A percentile compares a stretch with the other conserved stretches of the same genome.
Conservation (phyloP, 345 rosid genomes). For the thale cress (Arabidopsis thaliana) region DNA sequence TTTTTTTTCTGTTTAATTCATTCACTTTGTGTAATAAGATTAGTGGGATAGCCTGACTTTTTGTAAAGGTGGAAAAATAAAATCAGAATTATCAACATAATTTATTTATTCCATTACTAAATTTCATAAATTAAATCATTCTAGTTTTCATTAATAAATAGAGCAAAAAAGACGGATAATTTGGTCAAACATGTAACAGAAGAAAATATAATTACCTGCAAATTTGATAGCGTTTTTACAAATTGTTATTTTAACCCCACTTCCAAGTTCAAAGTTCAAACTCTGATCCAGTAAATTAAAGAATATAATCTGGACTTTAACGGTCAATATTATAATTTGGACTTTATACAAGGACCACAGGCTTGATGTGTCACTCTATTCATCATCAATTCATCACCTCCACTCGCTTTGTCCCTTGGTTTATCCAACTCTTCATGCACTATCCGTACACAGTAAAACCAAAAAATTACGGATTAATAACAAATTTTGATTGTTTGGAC, state of each 20-base stretch:
- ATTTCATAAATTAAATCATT: not conserved
- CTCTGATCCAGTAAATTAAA: constrained; percentile 19
- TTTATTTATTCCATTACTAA: not conserved
- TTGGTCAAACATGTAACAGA: constrained; percentile 5
- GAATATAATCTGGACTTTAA: constrained; percentile 3
- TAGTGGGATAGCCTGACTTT: constrained; percentile 1
- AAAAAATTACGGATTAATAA: not conserved
- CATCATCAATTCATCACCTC: constrained; percentile 19
- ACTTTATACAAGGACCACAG: not conserved
- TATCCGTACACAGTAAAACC: not conserved
- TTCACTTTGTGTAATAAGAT: constrained; percentile 7
- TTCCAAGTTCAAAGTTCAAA: constrained; percentile 27
- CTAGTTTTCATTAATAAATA: not conserved
- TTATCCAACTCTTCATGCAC: not conserved
- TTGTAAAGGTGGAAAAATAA: constrained; percentile 9
- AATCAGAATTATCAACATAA: not conserved
- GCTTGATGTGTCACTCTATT: constrained; percentile 8
- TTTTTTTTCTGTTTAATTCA: not conserved
- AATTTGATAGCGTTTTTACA: not conserved
- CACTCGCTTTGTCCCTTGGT: constrained; percentile 21
- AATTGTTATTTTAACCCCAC: not conserved
- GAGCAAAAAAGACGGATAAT: not conserved
- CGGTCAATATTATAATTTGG: not conserved
- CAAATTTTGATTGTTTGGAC: not conserved
- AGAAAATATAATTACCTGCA: not conserved